These are phyloP conservation scores for Teunomyces panamensis DNA, from an alignment of 805 yeast genomes.

Conservation along the genomic window DNA sequence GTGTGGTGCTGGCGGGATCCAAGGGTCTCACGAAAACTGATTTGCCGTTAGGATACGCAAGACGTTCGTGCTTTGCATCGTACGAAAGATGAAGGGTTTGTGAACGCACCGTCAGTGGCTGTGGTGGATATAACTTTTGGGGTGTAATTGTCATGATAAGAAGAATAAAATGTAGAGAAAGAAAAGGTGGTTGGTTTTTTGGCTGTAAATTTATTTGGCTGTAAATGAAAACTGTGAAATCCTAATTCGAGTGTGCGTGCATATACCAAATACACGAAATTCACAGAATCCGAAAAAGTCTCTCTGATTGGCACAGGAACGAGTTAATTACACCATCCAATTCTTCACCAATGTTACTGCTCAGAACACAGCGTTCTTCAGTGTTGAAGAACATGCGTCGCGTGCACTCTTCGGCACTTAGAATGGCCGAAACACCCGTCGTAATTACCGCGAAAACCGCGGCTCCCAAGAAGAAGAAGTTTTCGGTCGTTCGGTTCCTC, in stretches of 20 bases:
- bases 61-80: constrained; percentile 62
- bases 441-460: constrained; percentile 3
- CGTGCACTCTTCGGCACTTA: background rate
- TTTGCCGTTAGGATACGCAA: constrained; percentile 82
- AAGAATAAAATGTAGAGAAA: background rate
- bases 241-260: background rate
- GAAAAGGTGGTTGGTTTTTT: background rate
- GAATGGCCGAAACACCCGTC: constrained; percentile 1
- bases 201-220: background rate
- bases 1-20: constrained; percentile 45
- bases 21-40: constrained; percentile 71
- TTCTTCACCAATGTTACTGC: background rate
- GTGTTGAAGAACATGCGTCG: constrained; percentile 2
- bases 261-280: background rate
- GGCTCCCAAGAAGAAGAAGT: constrained; percentile 20
- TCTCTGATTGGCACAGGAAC: constrained; percentile 1
- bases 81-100: constrained; percentile 71
- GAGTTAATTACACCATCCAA: background rate
- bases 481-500: constrained; percentile 29
- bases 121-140: constrained; percentile 56
- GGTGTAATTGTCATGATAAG: constrained; percentile 29
- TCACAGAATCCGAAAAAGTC: background rate
- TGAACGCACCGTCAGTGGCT: constrained; percentile 75
- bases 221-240: background rate
- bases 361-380: constrained; percentile 1